Base-by-base conservation (phyloP, 1,284 basidiomycete genomes). In the Chiua sp. region DNA sequence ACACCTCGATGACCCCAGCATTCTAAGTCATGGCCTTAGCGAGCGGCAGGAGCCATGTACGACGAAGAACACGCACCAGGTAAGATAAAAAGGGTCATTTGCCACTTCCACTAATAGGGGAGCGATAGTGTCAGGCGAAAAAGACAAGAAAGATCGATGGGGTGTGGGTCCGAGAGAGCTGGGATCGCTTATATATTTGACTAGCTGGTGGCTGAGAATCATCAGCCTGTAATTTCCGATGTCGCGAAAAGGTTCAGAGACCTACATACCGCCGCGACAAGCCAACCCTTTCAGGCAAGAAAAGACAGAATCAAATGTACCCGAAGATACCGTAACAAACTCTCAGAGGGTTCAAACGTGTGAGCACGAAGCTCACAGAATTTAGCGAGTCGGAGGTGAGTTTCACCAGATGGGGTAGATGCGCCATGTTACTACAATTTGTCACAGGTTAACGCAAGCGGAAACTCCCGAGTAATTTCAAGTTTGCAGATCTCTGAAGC, bases 1-100 rank as follows among this genome's bases (percentile, higher is more conserved):
- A 96, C 95, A 59, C 95, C 95, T 63, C 95, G 90, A 75, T 98
- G 95, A 63, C 95, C 95, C 94, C 94, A 97, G 75, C 95, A 96
- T 68, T 94, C 92, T 81, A 72, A 52, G 53, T 23, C n/a, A 55
- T 8, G 23, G 35, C 26, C 22, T 64, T 18, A 35, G 37, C 55
- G 47, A 64, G 49, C 53, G 35, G 28, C 16, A 16, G 32, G 3
- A 46, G 8, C 11, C 35, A 56, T 32, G 37, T 37, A 44, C 5
- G 12, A 47, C 11, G 33, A 53, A 32, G n/a, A n/a, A 23, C n/a
- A 60, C 67, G 30, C 51, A 77, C 72, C 74, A 53, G 72, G 72
- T 47, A 73, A 49, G 28, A 47, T 53, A 50, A 59, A 59, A 47
- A 44, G 52, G n/a, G 55, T 52, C 74, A 77, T 73, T n/a, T 47